phyloP scores from a whole-genome alignment of 2,329 filamentous ascomycete genomes.

The Hymenoscyphus fructigenus region DNA sequence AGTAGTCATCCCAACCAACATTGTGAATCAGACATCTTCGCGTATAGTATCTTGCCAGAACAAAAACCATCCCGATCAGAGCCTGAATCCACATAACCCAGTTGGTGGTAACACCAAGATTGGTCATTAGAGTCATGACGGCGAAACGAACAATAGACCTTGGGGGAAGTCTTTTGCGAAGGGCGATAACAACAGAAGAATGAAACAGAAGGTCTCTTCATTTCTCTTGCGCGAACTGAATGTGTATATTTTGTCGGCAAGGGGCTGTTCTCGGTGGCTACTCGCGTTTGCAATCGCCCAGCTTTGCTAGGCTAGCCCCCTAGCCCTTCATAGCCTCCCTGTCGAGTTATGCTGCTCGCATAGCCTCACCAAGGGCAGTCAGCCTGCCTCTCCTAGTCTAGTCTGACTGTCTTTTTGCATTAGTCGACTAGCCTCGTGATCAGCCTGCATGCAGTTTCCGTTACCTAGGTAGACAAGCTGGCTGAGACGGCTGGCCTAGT shows the following conservation, averaged over 20 bases:
- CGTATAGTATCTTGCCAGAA: not conserved
- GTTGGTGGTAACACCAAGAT: not conserved
- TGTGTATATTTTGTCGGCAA: too few species aligned
- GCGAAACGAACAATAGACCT: not conserved
- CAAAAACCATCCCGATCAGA: not conserved
- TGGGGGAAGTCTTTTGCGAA: not conserved
- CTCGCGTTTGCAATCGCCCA: not conserved
- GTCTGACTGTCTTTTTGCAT: not conserved
- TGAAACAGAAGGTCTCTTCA: too few species aligned
- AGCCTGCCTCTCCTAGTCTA: not conserved
- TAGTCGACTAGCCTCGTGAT: not conserved
- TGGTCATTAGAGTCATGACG: not conserved
- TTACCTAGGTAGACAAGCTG: not conserved
- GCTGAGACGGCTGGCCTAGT: not conserved
- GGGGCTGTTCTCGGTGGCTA: not conserved
- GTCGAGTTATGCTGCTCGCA: too few species aligned
- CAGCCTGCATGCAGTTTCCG: not conserved
- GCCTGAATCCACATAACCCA: slow-evolving; percentile 1
- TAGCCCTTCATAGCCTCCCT: not conserved
- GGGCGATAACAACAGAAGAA: too few species aligned
- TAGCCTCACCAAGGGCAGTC: not conserved
- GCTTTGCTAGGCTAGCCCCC: not conserved
- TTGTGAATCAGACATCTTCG: not conserved
- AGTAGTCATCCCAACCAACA: slow-evolving; percentile 3
- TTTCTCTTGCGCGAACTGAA: too few species aligned